Percentiles rank a stretch among this genome's conserved stretches.
These are phyloP conservation scores for Debaryomyces castellii DNA, from an alignment of 805 yeast genomes.

Conservation along the genomic window DNA sequence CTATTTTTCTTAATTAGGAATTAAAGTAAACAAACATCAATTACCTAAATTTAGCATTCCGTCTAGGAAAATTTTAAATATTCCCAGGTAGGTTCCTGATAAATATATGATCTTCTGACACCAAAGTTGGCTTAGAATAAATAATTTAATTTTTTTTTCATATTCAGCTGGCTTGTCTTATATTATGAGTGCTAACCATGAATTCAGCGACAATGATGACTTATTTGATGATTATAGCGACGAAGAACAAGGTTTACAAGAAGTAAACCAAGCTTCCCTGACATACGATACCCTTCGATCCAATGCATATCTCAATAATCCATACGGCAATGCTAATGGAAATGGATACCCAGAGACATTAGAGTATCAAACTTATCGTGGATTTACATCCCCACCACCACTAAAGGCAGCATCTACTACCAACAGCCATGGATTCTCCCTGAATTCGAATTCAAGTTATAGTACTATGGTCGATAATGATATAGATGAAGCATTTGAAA, in stretches of 20 bases:
- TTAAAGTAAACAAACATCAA: not conserved
- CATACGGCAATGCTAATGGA: not conserved
- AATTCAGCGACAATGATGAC: conserved; percentile 7
- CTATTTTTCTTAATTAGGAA: not conserved
- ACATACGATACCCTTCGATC: not conserved
- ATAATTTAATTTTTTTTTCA: not conserved
- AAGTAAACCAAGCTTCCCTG: not conserved
- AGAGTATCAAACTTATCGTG: not conserved
- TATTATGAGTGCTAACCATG: not conserved
- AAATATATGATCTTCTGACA: not conserved
- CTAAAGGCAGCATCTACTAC: not conserved
- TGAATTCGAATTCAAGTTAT: conserved; percentile 13
- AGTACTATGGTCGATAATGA: conserved; percentile 22
- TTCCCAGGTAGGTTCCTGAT: not conserved
- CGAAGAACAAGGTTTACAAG: not conserved
- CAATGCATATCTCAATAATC: not conserved
- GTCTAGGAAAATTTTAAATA: not conserved
- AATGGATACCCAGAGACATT: not conserved
- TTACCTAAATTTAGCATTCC: not conserved
- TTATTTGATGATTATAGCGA: conserved; percentile 5
- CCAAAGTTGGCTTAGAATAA: not conserved
- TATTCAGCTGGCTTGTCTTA: not conserved
- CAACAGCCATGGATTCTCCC: not conserved
- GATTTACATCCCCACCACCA: not conserved
- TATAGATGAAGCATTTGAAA: conserved; percentile 1